Evolutionary conservation across 805 yeast species (phyloP).

Genomic region (Priceomyces medius): DNA sequence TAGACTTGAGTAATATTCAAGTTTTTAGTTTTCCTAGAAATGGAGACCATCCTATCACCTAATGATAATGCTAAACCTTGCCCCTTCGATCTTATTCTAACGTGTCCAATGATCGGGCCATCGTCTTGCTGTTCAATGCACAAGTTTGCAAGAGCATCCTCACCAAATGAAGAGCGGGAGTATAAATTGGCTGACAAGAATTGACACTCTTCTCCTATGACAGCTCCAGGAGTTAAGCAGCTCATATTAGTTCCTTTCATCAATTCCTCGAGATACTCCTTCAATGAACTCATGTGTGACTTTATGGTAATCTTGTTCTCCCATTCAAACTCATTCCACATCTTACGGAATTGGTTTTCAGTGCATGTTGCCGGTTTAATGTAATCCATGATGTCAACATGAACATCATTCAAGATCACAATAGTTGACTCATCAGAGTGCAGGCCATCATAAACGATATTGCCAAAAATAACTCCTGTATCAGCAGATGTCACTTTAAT

Average conservation of each 20-base stretch:
- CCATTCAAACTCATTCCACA: constrained; percentile 99
- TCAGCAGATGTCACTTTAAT: constrained; percentile 95
- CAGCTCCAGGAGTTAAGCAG: constrained; percentile 87
- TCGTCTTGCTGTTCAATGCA: constrained; percentile 80
- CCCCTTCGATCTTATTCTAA: constrained; percentile 94
- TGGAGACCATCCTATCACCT: constrained; percentile 90
- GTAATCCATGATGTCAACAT: constrained; percentile 95
- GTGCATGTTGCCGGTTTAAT: constrained; percentile 91
- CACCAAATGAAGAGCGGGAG: constrained; percentile 92
- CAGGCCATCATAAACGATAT: constrained; percentile 93
- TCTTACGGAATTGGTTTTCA: constrained; percentile 86
- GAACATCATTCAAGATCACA: constrained; percentile 91
- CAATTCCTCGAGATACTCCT: constrained; percentile 74
- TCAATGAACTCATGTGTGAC: constrained; percentile 62
- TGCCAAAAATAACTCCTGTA: constrained; percentile 97
- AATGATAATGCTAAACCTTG: constrained; percentile 94
- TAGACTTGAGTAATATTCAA: constrained; percentile 14
- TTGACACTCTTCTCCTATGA: constrained; percentile 84
- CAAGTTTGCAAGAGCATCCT: constrained; percentile 93
- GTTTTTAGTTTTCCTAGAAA: constrained; percentile 52
- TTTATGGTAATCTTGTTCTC: constrained; percentile 94
- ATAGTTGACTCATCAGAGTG: constrained; percentile 87
- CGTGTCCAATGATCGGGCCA: constrained; percentile 87
- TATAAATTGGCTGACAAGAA: constrained; percentile 93
- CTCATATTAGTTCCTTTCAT: constrained; percentile 89